Evolutionary conservation across 2,329 filamentous ascomycete genomes (phyloP).

Genomic region (Cadophora sp.): DNA sequence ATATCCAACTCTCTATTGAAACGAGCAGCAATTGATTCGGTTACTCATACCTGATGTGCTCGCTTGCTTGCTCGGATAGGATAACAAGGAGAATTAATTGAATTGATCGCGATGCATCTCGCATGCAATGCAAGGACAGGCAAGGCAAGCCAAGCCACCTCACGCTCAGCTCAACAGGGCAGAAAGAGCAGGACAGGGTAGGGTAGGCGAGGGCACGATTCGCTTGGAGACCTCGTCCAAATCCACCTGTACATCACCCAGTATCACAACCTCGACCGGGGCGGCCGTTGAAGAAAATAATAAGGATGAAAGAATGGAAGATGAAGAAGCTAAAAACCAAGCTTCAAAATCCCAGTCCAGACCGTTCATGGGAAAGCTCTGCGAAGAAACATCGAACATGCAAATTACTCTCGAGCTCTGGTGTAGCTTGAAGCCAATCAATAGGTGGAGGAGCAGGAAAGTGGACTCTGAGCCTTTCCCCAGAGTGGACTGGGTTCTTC

Average conservation of each 20-base stretch:
- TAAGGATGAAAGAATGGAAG: too few species aligned
- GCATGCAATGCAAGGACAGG: too few species aligned
- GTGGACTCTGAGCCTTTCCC: not conserved
- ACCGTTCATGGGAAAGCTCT: slow-evolving; percentile 12
- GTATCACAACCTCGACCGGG: too few species aligned
- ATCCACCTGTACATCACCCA: not conserved
- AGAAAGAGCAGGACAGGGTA: not conserved
- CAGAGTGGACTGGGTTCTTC: too few species aligned
- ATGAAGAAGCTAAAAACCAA: slow-evolving; percentile 4
- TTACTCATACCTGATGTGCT: too few species aligned
- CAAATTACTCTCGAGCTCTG: not conserved
- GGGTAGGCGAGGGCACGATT: too few species aligned
- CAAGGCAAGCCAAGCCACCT: not conserved
- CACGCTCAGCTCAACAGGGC: not conserved
- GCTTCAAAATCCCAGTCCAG: not conserved
- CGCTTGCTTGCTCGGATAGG: too few species aligned
- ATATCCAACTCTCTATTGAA: too few species aligned
- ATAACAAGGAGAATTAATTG: not conserved
- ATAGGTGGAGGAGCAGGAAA: not conserved
- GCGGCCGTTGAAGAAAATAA: too few species aligned
- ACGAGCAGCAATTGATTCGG: too few species aligned
- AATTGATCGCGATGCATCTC: not conserved
- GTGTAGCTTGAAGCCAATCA: not conserved
- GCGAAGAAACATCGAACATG: too few species aligned
- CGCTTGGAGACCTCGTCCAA: not conserved